A percentile compares a stretch with the other conserved stretches of the same genome.
Evolutionary conservation across 306 rosid genomes (phyloP).

Genomic region (Inga leiocalycina): DNA sequence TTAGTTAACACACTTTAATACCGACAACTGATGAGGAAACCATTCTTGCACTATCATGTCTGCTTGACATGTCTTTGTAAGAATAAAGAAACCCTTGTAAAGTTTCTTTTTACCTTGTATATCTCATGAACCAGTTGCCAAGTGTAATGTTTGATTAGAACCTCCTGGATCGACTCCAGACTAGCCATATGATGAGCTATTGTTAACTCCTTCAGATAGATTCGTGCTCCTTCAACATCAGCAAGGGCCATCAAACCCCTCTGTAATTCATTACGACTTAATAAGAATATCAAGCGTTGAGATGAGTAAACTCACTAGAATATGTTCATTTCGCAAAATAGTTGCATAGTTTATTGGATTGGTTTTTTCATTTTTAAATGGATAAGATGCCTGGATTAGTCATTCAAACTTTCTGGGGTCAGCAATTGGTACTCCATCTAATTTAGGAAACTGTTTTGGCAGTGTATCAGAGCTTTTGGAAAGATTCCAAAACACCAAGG

Average conservation of each 20-base stretch:
- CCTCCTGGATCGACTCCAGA: conserved; percentile 80
- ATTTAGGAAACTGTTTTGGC: neutral
- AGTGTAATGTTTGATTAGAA: conserved; percentile 78
- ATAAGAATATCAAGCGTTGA: conserved; percentile 9
- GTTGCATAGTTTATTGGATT: neutral
- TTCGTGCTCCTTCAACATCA: conserved; percentile 94
- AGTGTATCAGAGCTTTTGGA: neutral
- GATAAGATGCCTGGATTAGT: neutral
- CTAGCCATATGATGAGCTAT: conserved; percentile 95
- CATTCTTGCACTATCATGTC: conserved; percentile 1
- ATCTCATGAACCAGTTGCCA: conserved; percentile 94
- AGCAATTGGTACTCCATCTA: neutral
- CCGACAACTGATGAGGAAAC: neutral
- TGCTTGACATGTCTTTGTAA: conserved; percentile 1
- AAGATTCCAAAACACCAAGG: neutral
- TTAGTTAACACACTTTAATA: neutral
- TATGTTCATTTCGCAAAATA: conserved; percentile 3
- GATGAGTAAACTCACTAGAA: neutral
- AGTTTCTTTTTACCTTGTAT: conserved; percentile 64
- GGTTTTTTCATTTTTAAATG: neutral
- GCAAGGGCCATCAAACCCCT: conserved; percentile 95
- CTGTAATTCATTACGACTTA: conserved; percentile 49
- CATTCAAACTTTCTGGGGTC: neutral
- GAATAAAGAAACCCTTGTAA: conserved; percentile 19
- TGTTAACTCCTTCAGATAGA: conserved; percentile 76